Evolutionary conservation across 1,284 basidiomycete genomes (phyloP).

Genomic region (Ceratobasidium sp.): DNA sequence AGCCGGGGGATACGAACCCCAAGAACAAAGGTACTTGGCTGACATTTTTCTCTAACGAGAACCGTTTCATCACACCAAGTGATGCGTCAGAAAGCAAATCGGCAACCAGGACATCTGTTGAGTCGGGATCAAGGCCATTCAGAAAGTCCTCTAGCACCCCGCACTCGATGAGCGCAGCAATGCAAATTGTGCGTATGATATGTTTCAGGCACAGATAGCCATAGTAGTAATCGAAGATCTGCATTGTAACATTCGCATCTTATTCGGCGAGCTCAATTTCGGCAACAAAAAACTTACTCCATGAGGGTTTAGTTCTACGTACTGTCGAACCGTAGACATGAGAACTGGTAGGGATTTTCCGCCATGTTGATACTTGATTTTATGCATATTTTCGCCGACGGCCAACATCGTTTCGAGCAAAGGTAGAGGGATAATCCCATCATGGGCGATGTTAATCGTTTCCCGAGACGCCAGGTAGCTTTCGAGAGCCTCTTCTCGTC

Average conservation of each 20-base stretch:
- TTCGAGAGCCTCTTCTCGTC: slow-evolving; percentile 5
- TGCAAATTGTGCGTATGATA: slow-evolving; percentile 25
- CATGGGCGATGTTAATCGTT: not conserved
- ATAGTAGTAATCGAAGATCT: slow-evolving; percentile 31
- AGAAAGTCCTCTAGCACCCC: not conserved
- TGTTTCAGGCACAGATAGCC: slow-evolving; percentile 18
- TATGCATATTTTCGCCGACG: slow-evolving; percentile 30
- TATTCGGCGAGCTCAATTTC: too few species aligned
- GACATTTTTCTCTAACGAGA: not conserved
- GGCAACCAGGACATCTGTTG: not conserved
- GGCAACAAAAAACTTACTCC: slow-evolving; percentile 23
- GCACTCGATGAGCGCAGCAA: slow-evolving; percentile 1
- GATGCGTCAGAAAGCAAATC: too few species aligned
- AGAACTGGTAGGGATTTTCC: not conserved
- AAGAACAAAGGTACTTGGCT: not conserved
- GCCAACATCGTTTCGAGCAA: slow-evolving; percentile 16
- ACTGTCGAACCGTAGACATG: slow-evolving; percentile 11
- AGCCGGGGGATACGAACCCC: not conserved
- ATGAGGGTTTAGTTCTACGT: not conserved
- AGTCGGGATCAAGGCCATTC: not conserved
- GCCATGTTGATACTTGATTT: slow-evolving; percentile 25
- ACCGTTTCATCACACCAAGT: too few species aligned
- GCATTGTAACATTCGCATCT: too few species aligned
- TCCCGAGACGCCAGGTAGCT: slow-evolving; percentile 10
- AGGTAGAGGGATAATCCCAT: slow-evolving; percentile 16